Percentiles rank a stretch among this genome's conserved stretches.
Evolutionary conservation across 208 protist genomes (phyloP).

Genomic region (Crithidia bombi): DNA sequence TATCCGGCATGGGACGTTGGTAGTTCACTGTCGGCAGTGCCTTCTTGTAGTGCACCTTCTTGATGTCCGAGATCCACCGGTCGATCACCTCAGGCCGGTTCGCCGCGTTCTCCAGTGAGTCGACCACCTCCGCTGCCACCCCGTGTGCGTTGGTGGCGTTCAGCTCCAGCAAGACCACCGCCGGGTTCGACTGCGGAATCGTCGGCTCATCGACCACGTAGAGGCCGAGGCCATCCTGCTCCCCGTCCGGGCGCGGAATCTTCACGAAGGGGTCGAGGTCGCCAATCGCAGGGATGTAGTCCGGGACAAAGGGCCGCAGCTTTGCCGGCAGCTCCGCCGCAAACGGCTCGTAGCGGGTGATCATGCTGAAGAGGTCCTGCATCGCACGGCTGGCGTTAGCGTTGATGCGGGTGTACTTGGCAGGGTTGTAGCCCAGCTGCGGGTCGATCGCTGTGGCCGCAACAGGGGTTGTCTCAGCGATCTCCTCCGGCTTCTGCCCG

Average conservation of each 20-base stretch:
- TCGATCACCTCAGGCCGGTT: constrained; percentile 95
- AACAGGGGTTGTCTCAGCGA: constrained; percentile 34
- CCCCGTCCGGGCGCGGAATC: constrained; percentile 93
- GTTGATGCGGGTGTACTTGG: constrained; percentile 86
- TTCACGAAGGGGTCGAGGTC: constrained; percentile 98
- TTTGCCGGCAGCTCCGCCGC: constrained; percentile 94
- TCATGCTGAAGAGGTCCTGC: constrained; percentile 97
- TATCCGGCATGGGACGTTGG: constrained; percentile 96
- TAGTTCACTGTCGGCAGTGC: constrained; percentile 96
- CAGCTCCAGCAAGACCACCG: constrained; percentile 91
- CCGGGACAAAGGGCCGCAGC: constrained; percentile 97
- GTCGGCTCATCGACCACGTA: constrained; percentile 97
- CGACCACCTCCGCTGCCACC: constrained; percentile 78
- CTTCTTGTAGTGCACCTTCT: constrained; percentile 96
- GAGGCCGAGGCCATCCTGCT: constrained; percentile 91
- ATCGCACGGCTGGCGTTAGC: constrained; percentile 90
- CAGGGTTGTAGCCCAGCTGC: constrained; percentile 80
- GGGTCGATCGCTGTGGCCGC: constrained; percentile 1
- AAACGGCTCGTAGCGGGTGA: constrained; percentile 94
- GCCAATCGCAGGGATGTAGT: constrained; percentile 97
- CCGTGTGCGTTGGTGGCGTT: constrained; percentile 83
- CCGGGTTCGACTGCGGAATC: constrained; percentile 95
- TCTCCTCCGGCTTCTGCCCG: constrained; percentile 68
- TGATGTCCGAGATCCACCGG: constrained; percentile 96
- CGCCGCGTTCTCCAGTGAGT: constrained; percentile 95